Evolutionary conservation across 2,329 filamentous ascomycete genomes (phyloP), one percentile per base, ranked within the genome.

Genomic region (Diaporthe citrichinensis): DNA sequence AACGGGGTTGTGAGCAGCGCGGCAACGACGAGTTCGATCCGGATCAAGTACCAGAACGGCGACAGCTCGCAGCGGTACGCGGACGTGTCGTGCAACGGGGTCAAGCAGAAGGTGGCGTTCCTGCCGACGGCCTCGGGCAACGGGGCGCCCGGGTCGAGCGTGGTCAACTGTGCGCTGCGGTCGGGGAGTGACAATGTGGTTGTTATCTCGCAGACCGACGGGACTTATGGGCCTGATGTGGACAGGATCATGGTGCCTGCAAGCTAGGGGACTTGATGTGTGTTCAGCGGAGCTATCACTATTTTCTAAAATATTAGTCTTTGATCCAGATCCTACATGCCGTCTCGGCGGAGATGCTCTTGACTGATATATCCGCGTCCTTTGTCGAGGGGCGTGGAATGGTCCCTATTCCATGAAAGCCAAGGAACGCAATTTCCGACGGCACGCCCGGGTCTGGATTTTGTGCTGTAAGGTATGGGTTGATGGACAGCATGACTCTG

Each of bases 1-100:
- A 78, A 80, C 0, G 83, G 82, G 7, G 84, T 92, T 2, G 82
- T 81, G 23, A 87, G 86, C 68, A 81, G 83, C 2, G 85, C 81
- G 0, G 82, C 84, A 0, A 86, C 86, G 1, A 81, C 83, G 17
- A 88, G 85, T 0, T 90, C 90, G 0, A 83, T 93, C n/a, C 82
- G 88, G 0, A 85, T 93, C 74, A 87, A 89, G 78, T 89, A 91
- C 80, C 81, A 86, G 39, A 92, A 92, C 76, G 90, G 90, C 0
- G 90, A 93, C 78, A 85, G 79, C 0, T 80, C 80, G 0, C 86
- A 90, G 78, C 83, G 91, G 49, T 88, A 86, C 79, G 90, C 88
- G 0, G 85, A 86, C 46, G 88, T 92, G 2, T 84, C 83, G 3
- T 90, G 93, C 20, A 92, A 93, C 76, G 90, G 88, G 0, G 85